These are phyloP conservation scores for Lepidium africanum DNA, from an alignment of 345 rosid genomes.

Conservation along the genomic window DNA sequence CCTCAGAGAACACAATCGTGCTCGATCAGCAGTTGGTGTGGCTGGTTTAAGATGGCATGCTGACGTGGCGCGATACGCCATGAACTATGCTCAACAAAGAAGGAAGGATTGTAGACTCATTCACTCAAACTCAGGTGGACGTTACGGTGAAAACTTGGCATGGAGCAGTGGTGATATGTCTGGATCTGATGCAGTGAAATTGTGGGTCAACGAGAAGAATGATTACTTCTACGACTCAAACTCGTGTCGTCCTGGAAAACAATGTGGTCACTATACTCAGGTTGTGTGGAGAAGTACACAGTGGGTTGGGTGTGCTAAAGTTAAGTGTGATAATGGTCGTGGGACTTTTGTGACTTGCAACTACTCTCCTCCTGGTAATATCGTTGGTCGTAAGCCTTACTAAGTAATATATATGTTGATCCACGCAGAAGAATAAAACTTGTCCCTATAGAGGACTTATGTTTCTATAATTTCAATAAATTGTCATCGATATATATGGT, in stretches of 20 bases:
- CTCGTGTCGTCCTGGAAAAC: background rate
- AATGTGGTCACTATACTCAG: slow-evolving; percentile 38
- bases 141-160: slow-evolving; percentile 36
- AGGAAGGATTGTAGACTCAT: slow-evolving; percentile 24
- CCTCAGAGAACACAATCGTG: slow-evolving; percentile 16
- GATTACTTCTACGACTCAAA: background rate
- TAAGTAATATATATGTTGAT: background rate
- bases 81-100: background rate
- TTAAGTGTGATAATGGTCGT: slow-evolving; percentile 39
- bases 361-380: slow-evolving; percentile 50
- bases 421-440: background rate
- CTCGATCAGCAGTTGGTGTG: slow-evolving; percentile 18
- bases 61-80: slow-evolving; percentile 27
- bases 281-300: slow-evolving; percentile 51
- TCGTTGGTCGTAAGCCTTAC: slow-evolving; percentile 32
- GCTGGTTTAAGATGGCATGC: slow-evolving; percentile 26
- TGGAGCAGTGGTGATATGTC: slow-evolving; percentile 16
- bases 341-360: slow-evolving; percentile 48
- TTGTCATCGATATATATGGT: slow-evolving; percentile 13
- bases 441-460: slow-evolving; percentile 21
- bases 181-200: slow-evolving; percentile 18
- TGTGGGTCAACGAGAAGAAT: slow-evolving; percentile 24
- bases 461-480: background rate
- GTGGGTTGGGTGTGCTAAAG: slow-evolving; percentile 57
- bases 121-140: slow-evolving; percentile 24